Conservation (phyloP, 352 stramenopile species). For the Globisporangium perplexum region DNA sequence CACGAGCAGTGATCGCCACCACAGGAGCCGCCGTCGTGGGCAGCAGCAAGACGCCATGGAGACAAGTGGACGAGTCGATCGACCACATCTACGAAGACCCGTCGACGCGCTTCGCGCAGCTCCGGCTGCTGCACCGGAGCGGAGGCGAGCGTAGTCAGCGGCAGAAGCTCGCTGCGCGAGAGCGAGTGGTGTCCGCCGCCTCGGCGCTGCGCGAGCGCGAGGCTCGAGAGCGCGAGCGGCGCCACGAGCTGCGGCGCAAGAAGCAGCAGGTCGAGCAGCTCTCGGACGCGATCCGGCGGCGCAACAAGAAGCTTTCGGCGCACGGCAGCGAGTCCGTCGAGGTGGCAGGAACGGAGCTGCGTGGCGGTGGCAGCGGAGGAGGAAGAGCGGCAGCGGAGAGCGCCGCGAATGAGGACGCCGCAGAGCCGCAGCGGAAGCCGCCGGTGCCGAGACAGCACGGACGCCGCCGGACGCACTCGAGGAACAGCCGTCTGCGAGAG, state of each 20-base stretch:
- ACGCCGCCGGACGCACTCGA: constrained; percentile 4
- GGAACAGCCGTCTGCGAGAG: constrained; percentile 5
- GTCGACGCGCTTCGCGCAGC: constrained; percentile 40
- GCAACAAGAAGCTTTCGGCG: constrained; percentile 29
- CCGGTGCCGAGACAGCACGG: constrained; percentile 48
- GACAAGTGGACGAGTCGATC: constrained; percentile 40
- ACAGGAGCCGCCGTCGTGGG: neutral
- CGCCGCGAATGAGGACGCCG: neutral
- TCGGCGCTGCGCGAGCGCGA: constrained; percentile 33
- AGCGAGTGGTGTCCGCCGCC: constrained; percentile 37
- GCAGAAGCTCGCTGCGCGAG: constrained; percentile 31
- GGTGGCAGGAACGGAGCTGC: neutral
- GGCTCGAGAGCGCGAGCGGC: constrained; percentile 14
- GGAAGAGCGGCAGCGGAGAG: neutral
- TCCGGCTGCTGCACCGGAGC: constrained; percentile 30
- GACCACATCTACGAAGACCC: constrained; percentile 56
- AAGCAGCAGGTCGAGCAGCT: constrained; percentile 43
- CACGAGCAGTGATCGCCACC: neutral
- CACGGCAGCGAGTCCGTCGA: neutral
- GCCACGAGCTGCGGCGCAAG: constrained; percentile 25
- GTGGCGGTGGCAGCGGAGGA: neutral
- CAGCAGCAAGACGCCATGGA: constrained; percentile 16
- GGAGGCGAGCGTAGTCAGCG: constrained; percentile 19
- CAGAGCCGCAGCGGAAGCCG: constrained; percentile 36
- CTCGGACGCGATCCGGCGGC: constrained; percentile 43